A percentile compares a stretch with the other conserved stretches of the same genome.
Conservation (phyloP, 345 rosid species). For the Aquilaria malaccensis region DNA sequence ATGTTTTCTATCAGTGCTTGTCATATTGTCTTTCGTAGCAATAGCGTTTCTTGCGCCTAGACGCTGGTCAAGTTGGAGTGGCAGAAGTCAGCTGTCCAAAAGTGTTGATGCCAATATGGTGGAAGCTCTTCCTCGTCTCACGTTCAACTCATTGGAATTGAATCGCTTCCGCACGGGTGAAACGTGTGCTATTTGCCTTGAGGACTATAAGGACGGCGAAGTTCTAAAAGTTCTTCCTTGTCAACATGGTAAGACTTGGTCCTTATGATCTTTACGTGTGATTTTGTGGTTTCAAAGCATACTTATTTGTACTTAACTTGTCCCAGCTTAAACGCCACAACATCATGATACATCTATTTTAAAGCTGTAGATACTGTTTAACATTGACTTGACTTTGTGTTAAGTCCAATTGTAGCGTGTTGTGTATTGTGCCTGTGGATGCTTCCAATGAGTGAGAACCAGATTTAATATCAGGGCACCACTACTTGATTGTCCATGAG, state of each 20-base stretch:
- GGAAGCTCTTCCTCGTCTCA: conserved; percentile 42
- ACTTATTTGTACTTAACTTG: background rate
- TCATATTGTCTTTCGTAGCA: conserved; percentile 36
- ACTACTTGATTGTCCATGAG: no score
- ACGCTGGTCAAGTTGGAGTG: conserved; percentile 39
- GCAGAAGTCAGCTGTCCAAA: conserved; percentile 12
- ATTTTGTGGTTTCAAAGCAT: background rate
- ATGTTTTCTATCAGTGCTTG: conserved; percentile 38
- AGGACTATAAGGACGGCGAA: conserved; percentile 66
- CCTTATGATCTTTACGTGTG: background rate
- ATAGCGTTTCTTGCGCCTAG: conserved; percentile 39
- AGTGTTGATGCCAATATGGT: conserved; percentile 37
- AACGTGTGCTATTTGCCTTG: conserved; percentile 72
- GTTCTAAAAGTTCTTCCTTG: conserved; percentile 60
- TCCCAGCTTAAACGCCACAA: no score
- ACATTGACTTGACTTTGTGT: no score
- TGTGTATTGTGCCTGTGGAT: no score
- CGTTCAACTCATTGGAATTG: conserved; percentile 29
- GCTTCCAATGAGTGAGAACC: no score
- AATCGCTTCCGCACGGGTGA: conserved; percentile 29
- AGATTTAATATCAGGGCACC: no score
- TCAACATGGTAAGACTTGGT: conserved; percentile 46
- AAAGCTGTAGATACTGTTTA: no score
- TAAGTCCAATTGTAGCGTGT: no score
- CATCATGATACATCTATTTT: no score